These are phyloP conservation scores for Aspergillus fumigatiaffinis DNA, from an alignment of 2,329 filamentous ascomycete species.

Conservation along the genomic window DNA sequence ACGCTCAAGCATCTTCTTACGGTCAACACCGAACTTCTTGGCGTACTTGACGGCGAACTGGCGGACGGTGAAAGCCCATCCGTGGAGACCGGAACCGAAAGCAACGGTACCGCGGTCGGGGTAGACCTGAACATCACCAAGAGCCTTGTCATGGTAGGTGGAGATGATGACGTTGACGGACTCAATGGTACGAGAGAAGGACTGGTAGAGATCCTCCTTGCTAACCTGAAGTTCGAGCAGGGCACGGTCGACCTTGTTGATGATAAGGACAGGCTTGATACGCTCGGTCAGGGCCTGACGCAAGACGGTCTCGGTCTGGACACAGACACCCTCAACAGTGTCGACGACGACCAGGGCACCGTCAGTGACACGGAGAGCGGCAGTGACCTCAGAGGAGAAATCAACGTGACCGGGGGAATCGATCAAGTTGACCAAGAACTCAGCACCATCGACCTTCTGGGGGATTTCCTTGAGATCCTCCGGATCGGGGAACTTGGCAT, in stretches of 20 bases:
- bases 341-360: conserved; percentile 99
- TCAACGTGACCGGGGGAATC: conserved; percentile 99
- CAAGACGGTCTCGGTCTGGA: conserved; percentile 99
- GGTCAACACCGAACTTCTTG: conserved; percentile 99
- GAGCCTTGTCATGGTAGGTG: conserved; percentile 94
- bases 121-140: conserved; percentile 98
- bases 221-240: conserved; percentile 97
- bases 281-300: conserved; percentile 99
- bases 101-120: conserved; percentile 96
- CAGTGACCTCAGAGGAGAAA: conserved; percentile 99
- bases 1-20: conserved; percentile 99
- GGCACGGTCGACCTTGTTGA: conserved; percentile 99
- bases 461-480: conserved; percentile 96
- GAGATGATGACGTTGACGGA: conserved; percentile 99
- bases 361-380: conserved; percentile 98
- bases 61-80: conserved; percentile 98
- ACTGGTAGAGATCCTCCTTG: conserved; percentile 99
- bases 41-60: conserved; percentile 95
- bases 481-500: conserved; percentile 71
- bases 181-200: conserved; percentile 98
- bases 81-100: conserved; percentile 99
- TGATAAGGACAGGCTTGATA: conserved; percentile 99
- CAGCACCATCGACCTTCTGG: conserved; percentile 80
- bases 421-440: conserved; percentile 99
- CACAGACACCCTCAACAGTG: conserved; percentile 99